Percentiles rank a stretch among this genome's conserved stretches.
phyloP scores from a whole-genome alignment of 768 basidiomycete genomes.

The Scleroderma bovista region DNA sequence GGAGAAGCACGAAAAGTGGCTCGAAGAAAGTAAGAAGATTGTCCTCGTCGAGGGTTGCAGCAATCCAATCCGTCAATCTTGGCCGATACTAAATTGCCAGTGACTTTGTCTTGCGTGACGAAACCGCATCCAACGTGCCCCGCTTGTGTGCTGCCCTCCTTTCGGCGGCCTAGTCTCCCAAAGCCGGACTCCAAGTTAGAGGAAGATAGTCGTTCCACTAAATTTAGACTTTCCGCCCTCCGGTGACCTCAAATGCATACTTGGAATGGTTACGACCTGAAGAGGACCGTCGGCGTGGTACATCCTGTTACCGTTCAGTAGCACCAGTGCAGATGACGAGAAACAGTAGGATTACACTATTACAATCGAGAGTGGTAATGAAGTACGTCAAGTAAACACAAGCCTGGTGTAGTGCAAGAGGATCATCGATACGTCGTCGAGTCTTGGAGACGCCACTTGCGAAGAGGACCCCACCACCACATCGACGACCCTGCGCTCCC shows the following conservation, averaged over 20 bases:
- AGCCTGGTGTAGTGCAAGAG: neutral
- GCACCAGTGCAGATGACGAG: too few relatives aligned
- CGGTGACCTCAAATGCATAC: too few relatives aligned
- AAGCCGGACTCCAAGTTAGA: too few relatives aligned
- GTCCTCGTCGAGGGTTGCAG: constrained; percentile 74
- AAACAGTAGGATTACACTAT: too few relatives aligned
- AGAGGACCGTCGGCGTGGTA: too few relatives aligned
- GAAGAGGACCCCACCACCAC: constrained; percentile 81
- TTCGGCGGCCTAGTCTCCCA: too few relatives aligned
- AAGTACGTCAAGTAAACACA: too few relatives aligned
- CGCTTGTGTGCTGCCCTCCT: constrained; percentile 82
- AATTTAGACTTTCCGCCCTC: too few relatives aligned
- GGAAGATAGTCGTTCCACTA: too few relatives aligned
- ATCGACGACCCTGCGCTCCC: constrained; percentile 35
- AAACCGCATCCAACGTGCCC: constrained; percentile 87
- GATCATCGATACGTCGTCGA: constrained; percentile 56
- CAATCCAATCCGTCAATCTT: constrained; percentile 82
- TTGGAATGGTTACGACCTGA: too few relatives aligned
- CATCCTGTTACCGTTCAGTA: too few relatives aligned
- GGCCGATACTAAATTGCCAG: constrained; percentile 90
- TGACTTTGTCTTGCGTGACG: constrained; percentile 92
- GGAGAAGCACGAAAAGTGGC: constrained; percentile 62
- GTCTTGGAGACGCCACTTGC: constrained; percentile 71
- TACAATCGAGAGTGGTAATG: too few relatives aligned
- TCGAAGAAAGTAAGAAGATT: constrained; percentile 89